Evolutionary conservation across 768 basidiomycete genomes (phyloP).

Genomic region (Phaffia tasmanica): DNA sequence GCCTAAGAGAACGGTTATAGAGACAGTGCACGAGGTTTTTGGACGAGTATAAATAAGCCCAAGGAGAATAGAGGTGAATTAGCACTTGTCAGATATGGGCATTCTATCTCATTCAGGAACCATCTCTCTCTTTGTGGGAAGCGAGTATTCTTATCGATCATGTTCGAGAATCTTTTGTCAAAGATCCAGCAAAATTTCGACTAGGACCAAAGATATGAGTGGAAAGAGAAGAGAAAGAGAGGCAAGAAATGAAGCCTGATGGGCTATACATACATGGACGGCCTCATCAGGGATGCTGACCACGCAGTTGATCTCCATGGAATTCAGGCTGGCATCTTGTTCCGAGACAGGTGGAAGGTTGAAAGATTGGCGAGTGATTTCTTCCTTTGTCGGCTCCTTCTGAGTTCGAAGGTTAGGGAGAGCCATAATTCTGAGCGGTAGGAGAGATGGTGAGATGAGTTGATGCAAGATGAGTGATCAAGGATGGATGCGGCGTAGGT

Average conservation of each 20-base stretch:
- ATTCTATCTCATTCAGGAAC: constrained; percentile 3
- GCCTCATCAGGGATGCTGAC: constrained; percentile 74
- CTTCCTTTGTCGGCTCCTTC: constrained; percentile 84
- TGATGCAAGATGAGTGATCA: too few species aligned
- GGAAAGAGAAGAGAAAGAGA: neutral
- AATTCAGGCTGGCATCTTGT: constrained; percentile 25
- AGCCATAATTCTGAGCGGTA: constrained; percentile 30
- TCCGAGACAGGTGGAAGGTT: constrained; percentile 52
- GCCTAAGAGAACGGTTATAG: constrained; percentile 46
- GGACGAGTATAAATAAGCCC: neutral
- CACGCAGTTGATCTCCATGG: constrained; percentile 40
- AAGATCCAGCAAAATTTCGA: neutral
- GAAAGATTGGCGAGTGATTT: constrained; percentile 74
- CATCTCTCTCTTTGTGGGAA: constrained; percentile 13
- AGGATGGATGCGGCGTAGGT: too few species aligned
- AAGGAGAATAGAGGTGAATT: constrained; percentile 13
- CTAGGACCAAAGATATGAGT: neutral
- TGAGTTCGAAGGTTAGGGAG: constrained; percentile 62
- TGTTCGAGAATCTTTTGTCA: neutral
- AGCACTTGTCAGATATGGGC: neutral
- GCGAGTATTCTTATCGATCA: neutral
- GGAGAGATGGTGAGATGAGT: too few species aligned
- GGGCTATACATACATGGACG: constrained; percentile 63
- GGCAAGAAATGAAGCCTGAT: neutral
- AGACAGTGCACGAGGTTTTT: constrained; percentile 6